Base-by-base conservation (phyloP, 1,139 yeast species). In the Protomyces inundatus region DNA sequence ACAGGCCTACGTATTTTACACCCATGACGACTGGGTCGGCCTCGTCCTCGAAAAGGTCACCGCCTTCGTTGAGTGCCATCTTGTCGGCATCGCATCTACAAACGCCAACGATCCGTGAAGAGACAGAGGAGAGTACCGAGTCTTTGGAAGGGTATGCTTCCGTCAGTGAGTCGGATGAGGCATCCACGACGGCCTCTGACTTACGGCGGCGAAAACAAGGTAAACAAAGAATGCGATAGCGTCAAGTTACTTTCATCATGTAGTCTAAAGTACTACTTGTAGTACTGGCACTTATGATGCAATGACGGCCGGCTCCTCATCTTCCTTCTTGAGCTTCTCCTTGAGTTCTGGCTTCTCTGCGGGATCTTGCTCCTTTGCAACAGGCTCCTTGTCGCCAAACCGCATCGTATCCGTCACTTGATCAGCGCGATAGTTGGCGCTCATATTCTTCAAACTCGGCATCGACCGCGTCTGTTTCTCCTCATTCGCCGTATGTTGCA, bases 391-490 rank as follows among this genome's bases (percentile, higher is more conserved):
- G 36, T 58, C 56, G 23, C 45, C 42, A 55, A 16, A 51, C 6
- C 62, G 55, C 32, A 58, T 58, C 14, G 53, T 23, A 30, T 58
- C 62, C 12, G 62, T 58, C 52, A 52, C 62, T 35, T 35, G 16
- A 34, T 58, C 62, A 34, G 62, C 62, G 1, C 62, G 51, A 45
- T 30, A 51, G 45, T 58, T 58, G 37, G 62, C 62, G 14, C 62
- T 60, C 50, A 45, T 53, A 30, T 54, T 52, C 64, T 73, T 73
- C 68, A 85, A 74, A 37, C 82, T 81, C 12, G 98, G 98, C 97
- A 93, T 93, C 73, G 96, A 82, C 75, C 91, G 77, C 52, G 90
- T 82, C 72, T 83, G 90, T 63, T 81, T 81, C 51, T 86, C 87
- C 70, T 83, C 82, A 74, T 90, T 90, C 73, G 83, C 82, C 61